A percentile compares a stretch with the other conserved stretches of the same genome.
Evolutionary conservation across 495 filamentous ascomycete genomes (phyloP).

Genomic region (Penicillium canariense): DNA sequence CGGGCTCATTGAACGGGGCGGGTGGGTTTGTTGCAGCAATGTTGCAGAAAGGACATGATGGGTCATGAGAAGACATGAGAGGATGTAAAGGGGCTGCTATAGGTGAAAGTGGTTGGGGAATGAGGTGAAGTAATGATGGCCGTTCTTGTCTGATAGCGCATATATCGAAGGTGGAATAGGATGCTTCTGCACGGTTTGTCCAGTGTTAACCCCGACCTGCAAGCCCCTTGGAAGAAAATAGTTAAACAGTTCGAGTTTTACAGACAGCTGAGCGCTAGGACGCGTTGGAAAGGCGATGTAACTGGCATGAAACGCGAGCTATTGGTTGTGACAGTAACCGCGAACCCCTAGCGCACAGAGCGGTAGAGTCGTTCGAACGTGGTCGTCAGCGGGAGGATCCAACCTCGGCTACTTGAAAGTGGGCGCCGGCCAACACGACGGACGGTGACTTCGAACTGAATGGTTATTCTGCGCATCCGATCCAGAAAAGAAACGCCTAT

Average conservation of each 20-base stretch:
- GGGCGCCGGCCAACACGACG: background rate
- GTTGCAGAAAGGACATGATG: conserved; percentile 41
- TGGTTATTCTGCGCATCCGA: conserved; percentile 3
- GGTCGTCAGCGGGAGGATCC: background rate
- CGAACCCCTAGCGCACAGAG: background rate
- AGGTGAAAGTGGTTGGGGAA: background rate
- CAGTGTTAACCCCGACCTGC: too few species aligned
- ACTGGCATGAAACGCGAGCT: background rate
- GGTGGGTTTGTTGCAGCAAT: conserved; percentile 45
- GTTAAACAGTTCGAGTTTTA: too few species aligned
- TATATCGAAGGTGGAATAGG: too few species aligned
- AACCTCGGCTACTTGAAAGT: conserved; percentile 1
- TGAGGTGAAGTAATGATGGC: background rate
- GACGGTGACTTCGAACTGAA: background rate
- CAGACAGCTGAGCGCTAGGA: too few species aligned
- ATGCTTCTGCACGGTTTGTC: too few species aligned
- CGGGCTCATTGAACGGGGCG: conserved; percentile 23
- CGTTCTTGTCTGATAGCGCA: too few species aligned
- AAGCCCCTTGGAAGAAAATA: too few species aligned
- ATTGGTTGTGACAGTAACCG: background rate
- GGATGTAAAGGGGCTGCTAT: background rate
- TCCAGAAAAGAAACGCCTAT: conserved; percentile 11
- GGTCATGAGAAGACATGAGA: conserved; percentile 1
- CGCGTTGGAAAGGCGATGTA: too few species aligned
- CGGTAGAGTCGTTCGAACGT: background rate